Percentiles rank a stretch among this genome's conserved stretches.
Conservation (phyloP, 441 rosid species). For the Pelargonium cotyledonis region DNA sequence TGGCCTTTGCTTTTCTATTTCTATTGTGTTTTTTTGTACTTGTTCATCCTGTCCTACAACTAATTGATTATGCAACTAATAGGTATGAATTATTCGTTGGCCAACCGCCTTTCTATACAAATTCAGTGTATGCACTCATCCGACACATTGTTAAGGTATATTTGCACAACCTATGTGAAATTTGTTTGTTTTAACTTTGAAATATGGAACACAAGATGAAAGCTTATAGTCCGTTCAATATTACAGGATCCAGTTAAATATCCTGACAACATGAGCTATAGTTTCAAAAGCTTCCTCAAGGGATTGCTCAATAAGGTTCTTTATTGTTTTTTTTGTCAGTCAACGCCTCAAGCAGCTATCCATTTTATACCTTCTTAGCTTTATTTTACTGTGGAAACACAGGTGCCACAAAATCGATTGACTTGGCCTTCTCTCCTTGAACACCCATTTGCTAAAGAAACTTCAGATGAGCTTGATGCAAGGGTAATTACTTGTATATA, state of each 20-base stretch:
- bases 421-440: constrained; percentile 95
- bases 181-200: constrained; percentile 13
- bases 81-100: constrained; percentile 98
- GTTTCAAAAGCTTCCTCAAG: constrained; percentile 82
- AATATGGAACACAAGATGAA: constrained; percentile 19
- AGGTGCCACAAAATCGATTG: constrained; percentile 89
- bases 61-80: constrained; percentile 23
- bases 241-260: constrained; percentile 93
- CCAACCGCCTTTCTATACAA: constrained; percentile 95
- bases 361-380: constrained; percentile 10
- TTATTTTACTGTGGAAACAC: constrained; percentile 25
- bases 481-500: constrained; percentile 44
- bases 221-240: constrained; percentile 31
- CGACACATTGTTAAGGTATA: constrained; percentile 92
- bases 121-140: constrained; percentile 95
- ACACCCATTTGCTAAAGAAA: constrained; percentile 89
- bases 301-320: constrained; percentile 92
- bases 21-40: background rate
- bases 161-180: constrained; percentile 6
- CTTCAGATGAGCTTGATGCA: constrained; percentile 53
- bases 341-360: constrained; percentile 12
- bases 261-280: constrained; percentile 84
- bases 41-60: constrained; percentile 14
- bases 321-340: constrained; percentile 2
- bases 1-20: background rate